Conservation (phyloP, 2,329 filamentous ascomycete species). For the Pseudonectria foliicola region DNA sequence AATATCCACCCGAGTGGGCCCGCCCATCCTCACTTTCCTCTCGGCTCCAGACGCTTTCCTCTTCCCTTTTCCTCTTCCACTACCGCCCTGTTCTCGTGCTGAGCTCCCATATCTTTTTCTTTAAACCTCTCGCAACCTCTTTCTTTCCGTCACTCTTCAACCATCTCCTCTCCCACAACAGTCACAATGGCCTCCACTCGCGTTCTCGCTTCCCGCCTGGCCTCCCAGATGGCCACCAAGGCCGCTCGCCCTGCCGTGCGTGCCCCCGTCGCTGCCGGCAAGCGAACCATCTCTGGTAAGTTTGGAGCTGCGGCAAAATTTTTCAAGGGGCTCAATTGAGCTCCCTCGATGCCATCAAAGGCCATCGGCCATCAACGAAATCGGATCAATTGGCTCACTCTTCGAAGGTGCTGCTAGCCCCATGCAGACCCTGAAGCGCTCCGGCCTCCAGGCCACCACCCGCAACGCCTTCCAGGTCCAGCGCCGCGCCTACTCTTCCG, state of each 20-base stretch:
- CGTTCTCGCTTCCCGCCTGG: slow-evolving; percentile 71
- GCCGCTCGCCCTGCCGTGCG: slow-evolving; percentile 70
- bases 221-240: slow-evolving; percentile 69
- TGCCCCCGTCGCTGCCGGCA: slow-evolving; percentile 56
- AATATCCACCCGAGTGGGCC: slow-evolving; percentile 27
- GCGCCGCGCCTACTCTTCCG: slow-evolving; percentile 76
- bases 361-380: slow-evolving; percentile 12
- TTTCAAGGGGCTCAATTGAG: slow-evolving; percentile 25
- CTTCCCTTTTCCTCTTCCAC: slow-evolving; percentile 34
- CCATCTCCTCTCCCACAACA: slow-evolving; percentile 36
- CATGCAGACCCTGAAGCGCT: slow-evolving; percentile 70
- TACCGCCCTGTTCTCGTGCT: slow-evolving; percentile 27
- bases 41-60: slow-evolving; percentile 31
- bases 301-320: slow-evolving; percentile 26
- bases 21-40: slow-evolving; percentile 29
- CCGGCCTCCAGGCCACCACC: slow-evolving; percentile 57
- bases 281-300: slow-evolving; percentile 72
- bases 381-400: slow-evolving; percentile 25
- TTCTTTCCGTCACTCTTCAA: slow-evolving; percentile 20
- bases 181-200: slow-evolving; percentile 76
- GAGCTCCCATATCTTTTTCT: slow-evolving; percentile 28
- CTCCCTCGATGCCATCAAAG: slow-evolving; percentile 24
- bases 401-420: slow-evolving; percentile 49
- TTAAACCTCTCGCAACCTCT: slow-evolving; percentile 27
- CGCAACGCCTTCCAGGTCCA: slow-evolving; percentile 58